These are phyloP conservation scores for Botryotinia calthae DNA, from an alignment of 2,329 filamentous ascomycete species.

Conservation along the genomic window DNA sequence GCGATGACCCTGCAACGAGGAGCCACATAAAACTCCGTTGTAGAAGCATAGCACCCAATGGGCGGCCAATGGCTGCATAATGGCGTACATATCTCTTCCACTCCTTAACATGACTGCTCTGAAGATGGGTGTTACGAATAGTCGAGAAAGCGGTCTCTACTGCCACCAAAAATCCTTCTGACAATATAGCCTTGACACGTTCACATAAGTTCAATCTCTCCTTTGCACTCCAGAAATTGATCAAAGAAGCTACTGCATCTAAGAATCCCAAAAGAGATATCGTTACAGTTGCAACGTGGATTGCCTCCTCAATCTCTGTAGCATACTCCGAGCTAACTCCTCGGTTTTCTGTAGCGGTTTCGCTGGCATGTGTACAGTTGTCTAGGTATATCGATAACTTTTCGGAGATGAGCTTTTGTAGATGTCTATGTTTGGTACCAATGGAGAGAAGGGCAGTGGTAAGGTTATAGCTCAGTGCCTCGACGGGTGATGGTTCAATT, in stretches of 20 bases:
- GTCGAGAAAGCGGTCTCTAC: slow-evolving; percentile 89
- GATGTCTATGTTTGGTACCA: slow-evolving; percentile 66
- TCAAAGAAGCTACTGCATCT: slow-evolving; percentile 73
- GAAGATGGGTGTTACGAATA: slow-evolving; percentile 72
- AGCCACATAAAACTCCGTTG: slow-evolving; percentile 87
- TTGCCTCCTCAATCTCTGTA: slow-evolving; percentile 58
- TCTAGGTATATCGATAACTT: slow-evolving; percentile 71
- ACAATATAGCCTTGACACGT: slow-evolving; percentile 69
- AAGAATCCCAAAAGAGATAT: slow-evolving; percentile 90
- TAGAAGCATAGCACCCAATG: slow-evolving; percentile 85
- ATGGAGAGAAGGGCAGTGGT: slow-evolving; percentile 79
- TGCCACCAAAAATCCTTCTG: slow-evolving; percentile 79
- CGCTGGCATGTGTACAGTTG: slow-evolving; percentile 63
- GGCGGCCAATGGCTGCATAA: slow-evolving; percentile 75
- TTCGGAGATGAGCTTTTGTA: slow-evolving; percentile 64
- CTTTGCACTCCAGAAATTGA: slow-evolving; percentile 74
- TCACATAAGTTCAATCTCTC: slow-evolving; percentile 73
- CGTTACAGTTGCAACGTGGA: slow-evolving; percentile 70
- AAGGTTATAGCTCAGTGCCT: slow-evolving; percentile 75
- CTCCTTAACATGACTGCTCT: slow-evolving; percentile 67
- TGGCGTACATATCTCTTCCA: slow-evolving; percentile 86
- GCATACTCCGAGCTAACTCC: slow-evolving; percentile 56
- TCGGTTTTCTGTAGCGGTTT: slow-evolving; percentile 52
- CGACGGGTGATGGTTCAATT: slow-evolving; percentile 85
- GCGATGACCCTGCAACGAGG: slow-evolving; percentile 72